Percentiles rank a stretch among this genome's conserved stretches.
Conservation (phyloP, 345 rosid species). For the Nasturtium officinale region DNA sequence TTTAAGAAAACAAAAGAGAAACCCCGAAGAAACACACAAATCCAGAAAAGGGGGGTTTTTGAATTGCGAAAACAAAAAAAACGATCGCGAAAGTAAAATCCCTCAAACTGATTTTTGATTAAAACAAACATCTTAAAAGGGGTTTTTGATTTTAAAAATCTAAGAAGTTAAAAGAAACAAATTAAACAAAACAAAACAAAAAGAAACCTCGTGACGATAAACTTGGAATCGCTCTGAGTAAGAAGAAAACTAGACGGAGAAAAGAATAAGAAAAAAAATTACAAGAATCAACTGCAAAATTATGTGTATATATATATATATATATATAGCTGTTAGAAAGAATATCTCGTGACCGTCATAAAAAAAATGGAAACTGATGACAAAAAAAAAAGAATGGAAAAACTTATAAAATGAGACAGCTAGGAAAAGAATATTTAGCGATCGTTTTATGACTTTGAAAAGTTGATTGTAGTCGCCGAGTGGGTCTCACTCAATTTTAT, state of each 20-base stretch:
- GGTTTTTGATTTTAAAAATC: background rate
- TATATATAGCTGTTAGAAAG: too few species aligned
- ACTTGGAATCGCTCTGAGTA: background rate
- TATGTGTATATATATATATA: too few species aligned
- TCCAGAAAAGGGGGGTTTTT: background rate
- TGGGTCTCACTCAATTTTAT: too few species aligned
- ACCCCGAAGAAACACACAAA: background rate
- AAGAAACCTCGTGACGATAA: background rate
- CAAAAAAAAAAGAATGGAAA: too few species aligned
- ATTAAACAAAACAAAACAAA: background rate
- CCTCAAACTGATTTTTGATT: background rate
- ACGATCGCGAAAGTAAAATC: background rate
- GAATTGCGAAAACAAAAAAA: background rate
- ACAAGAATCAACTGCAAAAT: too few species aligned
- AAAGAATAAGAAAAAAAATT: too few species aligned
- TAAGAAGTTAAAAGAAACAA: background rate
- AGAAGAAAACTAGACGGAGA: background rate
- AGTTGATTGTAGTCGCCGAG: too few species aligned
- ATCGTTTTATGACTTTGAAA: too few species aligned
- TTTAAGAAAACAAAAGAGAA: background rate
- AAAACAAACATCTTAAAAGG: background rate
- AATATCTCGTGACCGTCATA: too few species aligned
- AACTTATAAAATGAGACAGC: too few species aligned
- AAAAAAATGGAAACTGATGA: too few species aligned
- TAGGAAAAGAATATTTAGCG: too few species aligned